Percentiles rank a stretch among this genome's conserved stretches.
Evolutionary conservation across 2,329 filamentous ascomycete genomes (phyloP).

Genomic region (Alternaria hordeiaustralica): DNA sequence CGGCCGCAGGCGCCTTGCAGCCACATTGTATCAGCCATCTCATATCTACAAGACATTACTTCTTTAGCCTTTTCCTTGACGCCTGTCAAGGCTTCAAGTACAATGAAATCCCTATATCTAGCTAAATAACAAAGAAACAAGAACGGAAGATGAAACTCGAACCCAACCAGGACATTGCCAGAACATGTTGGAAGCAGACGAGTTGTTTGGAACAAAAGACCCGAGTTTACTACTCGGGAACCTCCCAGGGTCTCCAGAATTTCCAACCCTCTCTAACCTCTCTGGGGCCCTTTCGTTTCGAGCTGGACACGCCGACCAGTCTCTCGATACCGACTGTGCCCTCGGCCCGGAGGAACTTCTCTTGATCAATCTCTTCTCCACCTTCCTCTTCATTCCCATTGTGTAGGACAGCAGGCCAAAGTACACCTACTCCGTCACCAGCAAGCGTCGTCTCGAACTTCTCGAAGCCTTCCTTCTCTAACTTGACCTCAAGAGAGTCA

Average conservation of each 20-base stretch:
- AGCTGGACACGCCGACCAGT: slow-evolving; percentile 73
- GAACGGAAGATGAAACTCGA: not conserved
- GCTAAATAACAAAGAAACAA: not conserved
- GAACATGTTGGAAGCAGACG: not conserved
- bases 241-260: slow-evolving; percentile 50
- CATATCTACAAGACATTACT: not conserved
- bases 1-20: not conserved
- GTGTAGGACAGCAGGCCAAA: slow-evolving; percentile 90
- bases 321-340: slow-evolving; percentile 85
- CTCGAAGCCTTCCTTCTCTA: slow-evolving; percentile 69
- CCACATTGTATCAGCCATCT: not conserved
- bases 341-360: slow-evolving; percentile 83
- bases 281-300: slow-evolving; percentile 30
- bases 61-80: not conserved
- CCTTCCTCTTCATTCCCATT: slow-evolving; percentile 83
- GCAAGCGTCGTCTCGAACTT: slow-evolving; percentile 90
- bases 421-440: slow-evolving; percentile 89
- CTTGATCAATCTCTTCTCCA: slow-evolving; percentile 90
- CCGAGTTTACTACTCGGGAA: slow-evolving; percentile 17
- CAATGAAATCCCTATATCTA: not conserved
- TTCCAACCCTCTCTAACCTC: slow-evolving; percentile 50
- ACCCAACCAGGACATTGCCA: slow-evolving; percentile 1
- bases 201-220: not conserved
- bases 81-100: not conserved
- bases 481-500: slow-evolving; percentile 66